Base-by-base conservation (phyloP, 208 protist species). In the Paratrypanosoma confusum region DNA sequence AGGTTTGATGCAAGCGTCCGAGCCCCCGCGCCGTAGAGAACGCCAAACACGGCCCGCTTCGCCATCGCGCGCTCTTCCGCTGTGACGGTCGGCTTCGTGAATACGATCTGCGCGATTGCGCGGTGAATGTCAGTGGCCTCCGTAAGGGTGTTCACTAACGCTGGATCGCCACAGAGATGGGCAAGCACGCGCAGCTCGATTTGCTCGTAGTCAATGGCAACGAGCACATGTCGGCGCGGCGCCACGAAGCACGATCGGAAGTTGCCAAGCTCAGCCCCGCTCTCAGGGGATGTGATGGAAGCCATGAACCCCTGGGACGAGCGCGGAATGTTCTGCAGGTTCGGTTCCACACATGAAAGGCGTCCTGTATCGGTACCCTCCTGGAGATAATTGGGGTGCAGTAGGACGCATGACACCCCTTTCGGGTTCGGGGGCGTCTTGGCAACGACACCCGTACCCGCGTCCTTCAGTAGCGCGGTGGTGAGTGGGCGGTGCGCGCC, bases 151-250 rank as follows among this genome's bases (percentile, higher is more conserved):
- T 74, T 27, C 2, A 81, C 37, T 16, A 95, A 60, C 6, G 71
- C 51, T 11, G 61, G 24, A 41, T 95, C 86, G 0, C 51, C 71
- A 27, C 61, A 84, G 4, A 95, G 59, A 44, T 95, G 86, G 7
- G 86, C 86, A n/a, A 95, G 57, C 17, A 95, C 71, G 11, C 86
- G 81, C 1, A 92, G 64, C 55, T 95, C 86, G 39, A 95, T 90
- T 49, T 95, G 86, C 50, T 84, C 63, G 60, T 90, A 95, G 50
- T 95, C 86, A n/a, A 89, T 49, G 16, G 82, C 82, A 28, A 92
- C 36, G 24, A 95, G 63, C 24, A 68, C 57, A 17, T 43, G 57
- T 3, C 73, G 76, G 0, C 51, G 40, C 11, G 74, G 71, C 0
- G 79, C 71, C 8, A 85, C 51, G 47, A 93, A 89, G 52, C 79